Conservation (phyloP, 2,329 filamentous ascomycete genomes). For the Phialemonium atrogriseum region DNA sequence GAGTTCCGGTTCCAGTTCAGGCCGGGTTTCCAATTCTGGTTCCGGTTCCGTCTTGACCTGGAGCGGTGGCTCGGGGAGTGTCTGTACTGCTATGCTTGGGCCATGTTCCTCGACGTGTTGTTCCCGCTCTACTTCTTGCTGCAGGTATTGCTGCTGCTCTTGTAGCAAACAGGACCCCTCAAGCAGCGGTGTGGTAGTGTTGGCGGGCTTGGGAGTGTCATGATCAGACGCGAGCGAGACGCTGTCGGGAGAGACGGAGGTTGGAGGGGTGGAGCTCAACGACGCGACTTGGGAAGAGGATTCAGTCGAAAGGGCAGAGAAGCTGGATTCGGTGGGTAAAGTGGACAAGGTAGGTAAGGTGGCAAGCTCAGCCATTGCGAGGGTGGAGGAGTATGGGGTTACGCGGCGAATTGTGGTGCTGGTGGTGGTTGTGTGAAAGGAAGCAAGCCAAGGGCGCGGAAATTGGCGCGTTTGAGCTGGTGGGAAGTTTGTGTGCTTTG, state of each 20-base stretch:
- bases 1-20: background rate
- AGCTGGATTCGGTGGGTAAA: constrained; percentile 16
- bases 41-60: too few species aligned
- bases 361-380: constrained; percentile 12
- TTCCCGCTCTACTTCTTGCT: background rate
- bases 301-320: constrained; percentile 19
- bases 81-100: too few species aligned
- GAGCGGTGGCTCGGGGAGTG: background rate
- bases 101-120: background rate
- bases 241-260: constrained; percentile 21
- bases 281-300: constrained; percentile 19
- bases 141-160: background rate
- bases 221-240: constrained; percentile 21
- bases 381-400: too few species aligned
- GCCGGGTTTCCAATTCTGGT: background rate
- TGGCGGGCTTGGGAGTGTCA: constrained; percentile 12
- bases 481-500: too few species aligned
- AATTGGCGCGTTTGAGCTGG: too few species aligned
- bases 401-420: too few species aligned
- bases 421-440: too few species aligned
- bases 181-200: background rate
- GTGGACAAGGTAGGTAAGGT: constrained; percentile 9
- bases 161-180: background rate
- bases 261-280: constrained; percentile 22
- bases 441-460: too few species aligned